A percentile compares a stretch with the other conserved stretches of the same genome.
Conservation (phyloP, 2,329 filamentous ascomycete species). For the Plectosphaerella plurivora region DNA sequence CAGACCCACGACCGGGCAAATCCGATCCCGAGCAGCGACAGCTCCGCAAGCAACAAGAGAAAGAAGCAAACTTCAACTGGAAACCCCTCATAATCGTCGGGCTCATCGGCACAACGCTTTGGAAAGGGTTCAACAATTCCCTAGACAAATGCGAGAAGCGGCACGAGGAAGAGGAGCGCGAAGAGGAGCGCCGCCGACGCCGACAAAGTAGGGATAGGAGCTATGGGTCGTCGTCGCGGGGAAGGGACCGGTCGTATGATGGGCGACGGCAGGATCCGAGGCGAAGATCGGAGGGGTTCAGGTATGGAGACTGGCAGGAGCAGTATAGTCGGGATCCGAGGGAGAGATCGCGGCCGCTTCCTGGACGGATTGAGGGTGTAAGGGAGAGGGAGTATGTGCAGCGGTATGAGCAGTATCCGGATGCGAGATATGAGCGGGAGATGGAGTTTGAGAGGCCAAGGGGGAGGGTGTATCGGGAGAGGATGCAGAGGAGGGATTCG, state of each 20-base stretch:
- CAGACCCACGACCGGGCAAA: slow-evolving; percentile 27
- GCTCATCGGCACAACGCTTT: slow-evolving; percentile 26
- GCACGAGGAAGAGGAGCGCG: slow-evolving; percentile 9
- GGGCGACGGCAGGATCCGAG: not conserved
- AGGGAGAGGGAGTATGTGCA: not conserved
- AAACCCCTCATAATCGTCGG: slow-evolving; percentile 32
- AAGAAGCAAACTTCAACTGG: slow-evolving; percentile 35
- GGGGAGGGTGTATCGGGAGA: not conserved
- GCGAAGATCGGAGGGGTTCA: not conserved
- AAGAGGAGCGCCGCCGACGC: slow-evolving; percentile 3
- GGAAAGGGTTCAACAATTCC: slow-evolving; percentile 36
- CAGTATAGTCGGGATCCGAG: not conserved
- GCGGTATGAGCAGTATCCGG: not conserved
- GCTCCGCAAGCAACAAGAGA: slow-evolving; percentile 32
- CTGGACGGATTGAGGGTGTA: not conserved
- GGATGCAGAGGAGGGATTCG: not conserved
- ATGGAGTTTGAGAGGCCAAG: not conserved
- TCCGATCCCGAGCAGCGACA: slow-evolving; percentile 31
- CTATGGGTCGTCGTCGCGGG: not conserved
- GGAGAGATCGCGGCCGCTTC: not conserved
- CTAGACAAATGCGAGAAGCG: slow-evolving; percentile 19
- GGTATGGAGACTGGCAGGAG: not conserved
- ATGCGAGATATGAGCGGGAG: not conserved
- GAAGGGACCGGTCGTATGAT: not conserved
- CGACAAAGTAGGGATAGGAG: slow-evolving; percentile 1